These are phyloP conservation scores for Boletus sensibilis DNA, from an alignment of 768 basidiomycete species.

Conservation along the genomic window DNA sequence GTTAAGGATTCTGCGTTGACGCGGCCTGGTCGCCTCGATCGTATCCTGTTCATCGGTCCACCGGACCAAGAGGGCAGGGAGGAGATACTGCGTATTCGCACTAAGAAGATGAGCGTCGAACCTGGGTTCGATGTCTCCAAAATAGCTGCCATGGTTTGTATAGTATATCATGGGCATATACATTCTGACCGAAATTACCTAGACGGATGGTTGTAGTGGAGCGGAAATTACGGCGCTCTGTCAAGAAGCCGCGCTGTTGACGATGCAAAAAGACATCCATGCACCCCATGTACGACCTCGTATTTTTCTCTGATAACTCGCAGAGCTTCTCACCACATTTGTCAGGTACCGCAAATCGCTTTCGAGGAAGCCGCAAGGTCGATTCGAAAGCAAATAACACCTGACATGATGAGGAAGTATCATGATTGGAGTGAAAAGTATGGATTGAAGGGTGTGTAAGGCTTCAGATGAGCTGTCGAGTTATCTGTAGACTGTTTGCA, in stretches of 20 bases:
- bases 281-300: constrained; percentile 61
- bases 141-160: constrained; percentile 66
- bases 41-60: constrained; percentile 91
- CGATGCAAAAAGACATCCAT: constrained; percentile 86
- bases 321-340: background rate
- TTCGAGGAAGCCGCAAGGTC: constrained; percentile 71
- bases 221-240: constrained; percentile 91
- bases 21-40: constrained; percentile 92
- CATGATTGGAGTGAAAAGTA: constrained; percentile 58
- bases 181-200: constrained; percentile 6
- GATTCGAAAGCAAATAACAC: constrained; percentile 82
- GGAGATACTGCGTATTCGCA: constrained; percentile 83
- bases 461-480: background rate
- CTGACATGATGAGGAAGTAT: constrained; percentile 69
- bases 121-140: constrained; percentile 60
- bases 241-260: constrained; percentile 91
- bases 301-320: background rate
- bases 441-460: constrained; percentile 23
- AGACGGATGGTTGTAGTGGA: constrained; percentile 96
- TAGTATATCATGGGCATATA: background rate
- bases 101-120: constrained; percentile 77
- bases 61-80: constrained; percentile 77
- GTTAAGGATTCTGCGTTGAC: constrained; percentile 88
- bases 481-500: background rate
- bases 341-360: constrained; percentile 70